Evolutionary conservation across 495 filamentous ascomycete genomes (phyloP), one percentile per base, ranked within the genome.

Genomic region (Neurospora sp.): DNA sequence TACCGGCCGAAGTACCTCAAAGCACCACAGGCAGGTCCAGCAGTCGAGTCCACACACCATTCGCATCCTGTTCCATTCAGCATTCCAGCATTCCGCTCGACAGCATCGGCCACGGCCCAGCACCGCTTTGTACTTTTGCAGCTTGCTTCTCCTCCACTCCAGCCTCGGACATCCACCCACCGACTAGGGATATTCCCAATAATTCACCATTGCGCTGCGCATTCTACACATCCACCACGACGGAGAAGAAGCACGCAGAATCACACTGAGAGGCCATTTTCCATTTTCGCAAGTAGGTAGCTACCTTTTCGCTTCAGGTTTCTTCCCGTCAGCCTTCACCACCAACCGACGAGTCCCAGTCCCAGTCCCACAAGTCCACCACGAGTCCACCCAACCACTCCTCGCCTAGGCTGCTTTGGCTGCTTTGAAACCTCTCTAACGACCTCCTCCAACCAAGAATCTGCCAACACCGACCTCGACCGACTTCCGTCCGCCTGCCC

Each of bases 391-490:
- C 53, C 53, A 66, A 31, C 53, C 22, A 66, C 53, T 66, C 53
- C 53, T 66, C 22, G 53, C 27, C 53, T 66, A 66, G 53, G 27
- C 53, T 66, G 53, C 53, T 66, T 35, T 35, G 53, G 53, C 53
- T 66, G 53, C 53, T 66, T 66, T 66, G 53, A 66, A 66, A 66
- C 53, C 53, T 66, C 53, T 66, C 53, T 66, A 66, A 66, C 53
- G 6, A 66, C 53, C 14, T 66, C 53, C 27, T 66, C 53, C 14
- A 66, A 66, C 53, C 53, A 66, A 66, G 53, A 66, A 31, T 66
- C 53, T 66, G 53, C 53, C 53, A 66, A 66, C 53, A 66, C 53
- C 27, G 27, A 66, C 53, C 27, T 35, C 27, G 14, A 31, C 27
- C 53, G 53, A 66, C 53, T 66, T 66, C 53, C 53, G 27, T 37